phyloP scores from a whole-genome alignment of 1,139 yeast genomes.

The Nakaseomyces bracarensis region DNA sequence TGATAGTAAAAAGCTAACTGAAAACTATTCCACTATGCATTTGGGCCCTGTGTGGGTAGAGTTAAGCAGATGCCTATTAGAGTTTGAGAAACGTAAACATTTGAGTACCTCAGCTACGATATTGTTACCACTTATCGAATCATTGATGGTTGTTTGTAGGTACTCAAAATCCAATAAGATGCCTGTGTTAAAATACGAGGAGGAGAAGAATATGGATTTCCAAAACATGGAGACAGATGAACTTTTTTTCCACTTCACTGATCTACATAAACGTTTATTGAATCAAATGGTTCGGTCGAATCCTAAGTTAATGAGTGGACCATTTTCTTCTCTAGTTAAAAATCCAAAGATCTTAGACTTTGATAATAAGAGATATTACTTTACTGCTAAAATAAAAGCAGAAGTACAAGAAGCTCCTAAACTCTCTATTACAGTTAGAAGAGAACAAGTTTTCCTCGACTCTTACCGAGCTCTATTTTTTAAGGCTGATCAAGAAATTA shows the following conservation, averaged over 20 bases:
- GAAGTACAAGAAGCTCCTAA: constrained; percentile 40
- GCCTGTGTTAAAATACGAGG: constrained; percentile 43
- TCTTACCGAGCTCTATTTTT: constrained; percentile 79
- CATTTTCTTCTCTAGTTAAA: constrained; percentile 80
- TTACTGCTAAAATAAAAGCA: constrained; percentile 61
- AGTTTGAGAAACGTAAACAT: constrained; percentile 32
- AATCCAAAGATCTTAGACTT: constrained; percentile 89
- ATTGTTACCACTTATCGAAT: constrained; percentile 77
- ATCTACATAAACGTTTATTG: constrained; percentile 77
- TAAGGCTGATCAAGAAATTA: constrained; percentile 69
- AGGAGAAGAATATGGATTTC: constrained; percentile 56
- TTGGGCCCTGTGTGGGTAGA: constrained; percentile 83
- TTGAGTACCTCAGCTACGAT: constrained; percentile 72
- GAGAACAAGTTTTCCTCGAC: constrained; percentile 89
- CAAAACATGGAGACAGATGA: constrained; percentile 70
- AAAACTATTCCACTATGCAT: constrained; percentile 56
- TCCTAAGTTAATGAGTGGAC: constrained; percentile 94
- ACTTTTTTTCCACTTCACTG: constrained; percentile 79
- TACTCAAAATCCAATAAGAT: constrained; percentile 44
- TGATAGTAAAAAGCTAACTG: constrained; percentile 37
- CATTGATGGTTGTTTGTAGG: constrained; percentile 91
- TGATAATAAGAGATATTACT: constrained; percentile 85
- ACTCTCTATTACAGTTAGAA: constrained; percentile 59
- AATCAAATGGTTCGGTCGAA: constrained; percentile 89
- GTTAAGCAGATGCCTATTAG: constrained; percentile 64